A percentile compares a stretch with the other conserved stretches of the same genome.
These are phyloP conservation scores for Typha latifolia DNA, from an alignment of 176 grass and related monocot genomes.

Conservation along the genomic window DNA sequence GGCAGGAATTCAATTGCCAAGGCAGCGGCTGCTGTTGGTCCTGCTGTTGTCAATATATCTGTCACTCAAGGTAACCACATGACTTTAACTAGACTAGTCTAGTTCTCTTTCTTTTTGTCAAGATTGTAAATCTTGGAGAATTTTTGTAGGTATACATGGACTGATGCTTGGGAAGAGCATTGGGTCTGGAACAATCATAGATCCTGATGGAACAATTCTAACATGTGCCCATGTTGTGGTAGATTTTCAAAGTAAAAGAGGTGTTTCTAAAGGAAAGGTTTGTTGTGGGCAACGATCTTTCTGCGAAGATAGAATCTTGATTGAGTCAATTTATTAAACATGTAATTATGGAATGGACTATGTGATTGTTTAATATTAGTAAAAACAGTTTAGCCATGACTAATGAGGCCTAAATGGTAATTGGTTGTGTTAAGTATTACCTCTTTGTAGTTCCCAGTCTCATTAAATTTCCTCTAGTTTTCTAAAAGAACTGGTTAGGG, in stretches of 20 bases:
- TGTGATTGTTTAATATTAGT: too few species aligned
- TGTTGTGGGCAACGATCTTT: constrained; percentile 12
- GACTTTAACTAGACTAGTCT: neutral
- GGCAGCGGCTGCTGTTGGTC: constrained; percentile 53
- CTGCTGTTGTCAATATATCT: constrained; percentile 79
- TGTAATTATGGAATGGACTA: neutral
- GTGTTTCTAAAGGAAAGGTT: constrained; percentile 40
- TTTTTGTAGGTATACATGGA: constrained; percentile 40
- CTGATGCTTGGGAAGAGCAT: constrained; percentile 28
- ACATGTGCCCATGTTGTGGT: constrained; percentile 86
- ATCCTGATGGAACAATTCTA: constrained; percentile 76
- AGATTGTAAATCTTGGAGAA: constrained; percentile 12
- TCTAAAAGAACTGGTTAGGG: too few species aligned
- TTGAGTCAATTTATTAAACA: neutral
- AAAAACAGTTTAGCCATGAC: too few species aligned
- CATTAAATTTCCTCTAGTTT: too few species aligned
- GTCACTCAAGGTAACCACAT: constrained; percentile 29
- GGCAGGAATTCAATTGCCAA: constrained; percentile 60
- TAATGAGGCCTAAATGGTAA: too few species aligned
- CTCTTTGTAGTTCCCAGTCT: too few species aligned
- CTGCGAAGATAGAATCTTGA: neutral
- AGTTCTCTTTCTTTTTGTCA: neutral
- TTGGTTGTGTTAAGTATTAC: too few species aligned
- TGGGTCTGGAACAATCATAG: constrained; percentile 87
- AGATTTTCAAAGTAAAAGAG: constrained; percentile 30